Base-by-base conservation (phyloP, 768 basidiomycete species). In the Crucibulum laeve region DNA sequence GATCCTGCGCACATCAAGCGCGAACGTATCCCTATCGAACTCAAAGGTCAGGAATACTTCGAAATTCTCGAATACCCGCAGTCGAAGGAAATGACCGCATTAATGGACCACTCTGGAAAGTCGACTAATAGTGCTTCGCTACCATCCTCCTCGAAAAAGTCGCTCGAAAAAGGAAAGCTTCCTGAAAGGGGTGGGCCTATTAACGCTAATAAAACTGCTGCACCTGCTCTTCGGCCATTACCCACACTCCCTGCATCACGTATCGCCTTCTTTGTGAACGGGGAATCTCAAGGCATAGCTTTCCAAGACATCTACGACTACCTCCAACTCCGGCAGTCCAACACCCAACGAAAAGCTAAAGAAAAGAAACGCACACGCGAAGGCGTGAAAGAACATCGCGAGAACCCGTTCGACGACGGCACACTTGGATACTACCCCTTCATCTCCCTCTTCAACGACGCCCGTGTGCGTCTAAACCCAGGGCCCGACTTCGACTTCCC, bases 11-110 rank as follows among this genome's bases (percentile, higher is more conserved):
- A 84, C 50, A 65, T 96, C 49, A 80, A 83, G 50, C 82, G 96
- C 43, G 89, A 92, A 57, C 88, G 96, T 43, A 88, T 95, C 47
- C 81, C 94, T 3, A 94, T 99, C 58, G 87, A 89, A 47, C 89
- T 91, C 65, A 96, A 95, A 64, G 90, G 90, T n/a, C 93, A 95
- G 63, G 87, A 91, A 50, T 93, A 94, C 60, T 97, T 97, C 61
- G 96, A 99, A 68, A 83, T 83, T 47, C 70, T 90, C 48, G 95
- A 98, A 61, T 97, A 96, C 60, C 65, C 82, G 7, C 80, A 83
- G 46, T 80, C 76, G 22, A 96, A 94, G 61, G 96, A 99, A 67
- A 98, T 98, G 96, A 70, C 77, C 10, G 71, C 83, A 26, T 79
- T 98, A 48, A 81, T 94, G 75, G 91, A 93, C 50, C 82, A 78